Evolutionary conservation across 768 basidiomycete genomes (phyloP), one percentile per base, ranked within the genome.

Genomic region (Suillus spraguei): DNA sequence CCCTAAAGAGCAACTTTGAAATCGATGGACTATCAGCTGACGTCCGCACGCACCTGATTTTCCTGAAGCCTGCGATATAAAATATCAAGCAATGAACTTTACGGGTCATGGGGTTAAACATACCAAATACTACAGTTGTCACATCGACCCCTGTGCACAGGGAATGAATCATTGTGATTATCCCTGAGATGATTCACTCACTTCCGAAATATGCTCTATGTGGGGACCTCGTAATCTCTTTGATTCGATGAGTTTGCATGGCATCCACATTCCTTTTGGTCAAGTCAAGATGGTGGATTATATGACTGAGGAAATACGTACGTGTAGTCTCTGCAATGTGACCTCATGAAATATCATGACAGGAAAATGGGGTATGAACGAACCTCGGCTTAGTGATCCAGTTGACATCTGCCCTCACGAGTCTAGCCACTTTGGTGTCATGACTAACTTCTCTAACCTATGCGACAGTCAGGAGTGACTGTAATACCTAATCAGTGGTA

Each of bases 381-480:
- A 62, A 86, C 89, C 87, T 82, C 32, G 88, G 89, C 38, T 82
- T 83, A 13, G 95, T 97, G 60, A 86, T 85, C 87, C 92, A 96
- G 65, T 90, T 92, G 65, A 95, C 89, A 64, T 94, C 89, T n/a
- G 87, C 83, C 59, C 85, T 82, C 6, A 87, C 70, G 20, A 94
- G 82, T 71, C 83, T 88, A 1, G 91, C 94, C 60, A 87, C 78
- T 71, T 85, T 89, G 4, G 83, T 74, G 69, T 95, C 93, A 68
- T 96, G 95, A 67, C 85, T 90, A 60, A 96, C 81, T 74, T 94
- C 90, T 71, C 84, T 85, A 63, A 94, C 84, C 91, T 92, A 64
- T 38, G 20, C 32, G 56, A 35, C 44, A 35, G 33, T 33, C 20
- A 42, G 11, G n/a, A 24, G 13, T 20, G 32, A 42, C 22, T 24